phyloP scores from a whole-genome alignment of 352 stramenopile species.

The Phytophthora tentaculata region DNA sequence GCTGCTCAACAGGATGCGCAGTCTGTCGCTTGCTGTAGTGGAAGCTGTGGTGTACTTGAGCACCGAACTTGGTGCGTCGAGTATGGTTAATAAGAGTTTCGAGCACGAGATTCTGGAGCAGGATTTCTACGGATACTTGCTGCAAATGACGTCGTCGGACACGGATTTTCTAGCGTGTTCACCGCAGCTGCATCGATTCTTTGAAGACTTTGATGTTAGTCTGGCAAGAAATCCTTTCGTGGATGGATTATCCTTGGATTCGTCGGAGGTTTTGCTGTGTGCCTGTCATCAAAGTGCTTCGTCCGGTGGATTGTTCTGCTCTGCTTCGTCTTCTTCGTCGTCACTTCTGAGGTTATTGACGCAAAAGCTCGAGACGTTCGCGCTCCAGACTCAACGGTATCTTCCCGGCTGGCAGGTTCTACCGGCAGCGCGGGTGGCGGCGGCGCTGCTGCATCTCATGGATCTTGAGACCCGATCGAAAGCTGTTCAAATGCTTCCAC shows the following conservation, averaged over 20 bases:
- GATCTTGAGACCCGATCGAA: slow-evolving; percentile 62
- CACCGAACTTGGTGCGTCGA: slow-evolving; percentile 28
- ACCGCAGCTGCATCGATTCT: slow-evolving; percentile 41
- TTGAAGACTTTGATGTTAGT: slow-evolving; percentile 52
- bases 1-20: slow-evolving; percentile 65
- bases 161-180: slow-evolving; percentile 52
- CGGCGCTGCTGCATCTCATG: slow-evolving; percentile 58
- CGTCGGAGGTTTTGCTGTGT: slow-evolving; percentile 72
- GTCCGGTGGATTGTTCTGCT: slow-evolving; percentile 37
- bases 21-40: slow-evolving; percentile 63
- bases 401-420: slow-evolving; percentile 64
- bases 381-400: slow-evolving; percentile 42
- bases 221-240: slow-evolving; percentile 67
- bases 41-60: slow-evolving; percentile 70
- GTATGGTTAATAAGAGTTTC: neutral
- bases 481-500: slow-evolving; percentile 58
- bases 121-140: slow-evolving; percentile 55
- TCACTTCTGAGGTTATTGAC: slow-evolving; percentile 65
- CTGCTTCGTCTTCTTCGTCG: slow-evolving; percentile 33
- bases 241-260: slow-evolving; percentile 70
- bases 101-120: slow-evolving; percentile 42
- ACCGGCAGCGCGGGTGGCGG: slow-evolving; percentile 56
- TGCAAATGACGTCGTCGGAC: slow-evolving; percentile 57
- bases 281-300: slow-evolving; percentile 52
- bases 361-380: slow-evolving; percentile 63